Base-by-base conservation (phyloP, 2,329 filamentous ascomycete species). In the Curvularia hawaiiensis region DNA sequence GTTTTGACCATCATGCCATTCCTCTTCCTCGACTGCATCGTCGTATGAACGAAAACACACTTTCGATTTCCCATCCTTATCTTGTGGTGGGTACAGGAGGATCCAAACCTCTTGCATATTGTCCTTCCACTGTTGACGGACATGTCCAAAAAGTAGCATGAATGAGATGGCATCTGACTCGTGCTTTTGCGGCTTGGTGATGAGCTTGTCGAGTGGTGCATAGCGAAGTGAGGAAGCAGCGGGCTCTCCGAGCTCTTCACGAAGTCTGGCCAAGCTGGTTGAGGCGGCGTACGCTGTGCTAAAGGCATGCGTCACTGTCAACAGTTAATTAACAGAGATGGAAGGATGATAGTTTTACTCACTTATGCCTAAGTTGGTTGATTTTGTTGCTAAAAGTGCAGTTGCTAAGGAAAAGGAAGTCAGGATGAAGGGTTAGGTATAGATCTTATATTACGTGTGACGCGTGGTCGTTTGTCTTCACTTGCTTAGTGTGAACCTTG, bases 11-110 rank as follows among this genome's bases (percentile, higher is more conserved):
- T 44, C 39, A 11, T 53, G 40, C 14, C 33, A 33, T 16, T 24
- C 14, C 3, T 16, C 38, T 2, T 4, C 16, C 8, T 5, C 8
- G 4, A 22, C 38, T 3, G n/a, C 22, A 4, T n/a, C 3, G 4
- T 38, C 24, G 12, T 30, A 39, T 2, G 50, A 53, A 3, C 49
- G 38, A 14, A 57, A 57, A 14, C 39, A 24, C 12, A 57, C 4
- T 2, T 24, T 33, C 7, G 22, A 9, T 7, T 24, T 22, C 0
- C 38, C 20, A 7, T n/a, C 20, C 3, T 33, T 12, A n/a, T 31
- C 18, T 1, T n/a, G 14, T 0, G 50, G 50, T 14, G 54, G 54
- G 33, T 31, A 53, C 2, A 57, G 20, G 0, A 52, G 11, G 1
- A 53, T 12, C 50, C 54, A 57, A 11, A 57, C 24, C 6, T n/a